Base-by-base conservation (phyloP, 2,329 filamentous ascomycete species). In the Arachnomyces sp. region DNA sequence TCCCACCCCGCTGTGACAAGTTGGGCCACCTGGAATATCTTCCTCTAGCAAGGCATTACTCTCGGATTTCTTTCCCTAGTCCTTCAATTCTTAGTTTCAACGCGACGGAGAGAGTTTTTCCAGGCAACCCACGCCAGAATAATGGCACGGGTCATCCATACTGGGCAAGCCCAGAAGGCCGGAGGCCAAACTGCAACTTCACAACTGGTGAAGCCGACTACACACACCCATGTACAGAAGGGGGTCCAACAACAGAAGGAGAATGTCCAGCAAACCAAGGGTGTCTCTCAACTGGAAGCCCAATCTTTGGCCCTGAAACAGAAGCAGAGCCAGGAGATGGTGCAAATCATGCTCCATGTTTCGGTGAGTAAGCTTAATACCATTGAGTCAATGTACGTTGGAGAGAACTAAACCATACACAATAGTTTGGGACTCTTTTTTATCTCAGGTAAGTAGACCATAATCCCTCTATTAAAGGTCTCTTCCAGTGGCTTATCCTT, bases 321-420 rank as follows among this genome's bases (percentile, higher is more conserved):
- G 41, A 57, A 62, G 38, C 68, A 72, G 45, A 72, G 68, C 43
- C 54, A 65, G 30, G 66, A 68, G 40, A 51, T 71, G 31, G 60
- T 70, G 11, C 67, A 71, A 51, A 70, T 67, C 3, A 60, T 71
- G 49, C 50, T 73, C 7, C 68, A 71, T 47, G 60, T 66, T 31
- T 64, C 65, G 13, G 64, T 70, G 45, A 57, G 65, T 60, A 28
- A 34, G 31, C 28, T 16, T 20, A 20, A 20, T n/a, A 17, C n/a
- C 4, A 13, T 16, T 17, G 38, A 47, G 5, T 28, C 37, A 16
- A 36, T 9, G 42, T 18, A 25, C 39, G 8, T 39, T 11, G 28
- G 44, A 43, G 38, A 40, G 14, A 34, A 17, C 39, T 47, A 37
- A 47, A 28, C 6, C 13, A 17, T 28, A 9, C 28, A 41, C 20